These are phyloP conservation scores for Aegilops sharonensis DNA, from an alignment of 176 grass and related monocot genomes.

Conservation along the genomic window DNA sequence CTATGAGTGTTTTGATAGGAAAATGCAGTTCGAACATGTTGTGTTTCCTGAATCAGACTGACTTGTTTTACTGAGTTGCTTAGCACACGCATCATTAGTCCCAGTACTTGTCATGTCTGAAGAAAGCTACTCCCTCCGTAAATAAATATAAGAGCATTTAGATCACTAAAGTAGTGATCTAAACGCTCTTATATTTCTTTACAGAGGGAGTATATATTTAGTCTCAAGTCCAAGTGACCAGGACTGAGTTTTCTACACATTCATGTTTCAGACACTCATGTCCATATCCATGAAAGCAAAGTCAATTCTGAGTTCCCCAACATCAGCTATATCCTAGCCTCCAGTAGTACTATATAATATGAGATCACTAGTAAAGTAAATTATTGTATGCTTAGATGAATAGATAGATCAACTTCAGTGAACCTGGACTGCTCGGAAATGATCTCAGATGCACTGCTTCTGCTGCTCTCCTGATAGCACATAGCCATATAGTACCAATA, in stretches of 20 bases:
- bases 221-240: neutral
- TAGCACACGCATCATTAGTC: neutral
- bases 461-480: neutral
- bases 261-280: conserved; percentile 8
- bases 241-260: neutral
- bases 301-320: no score
- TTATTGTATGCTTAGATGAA: neutral
- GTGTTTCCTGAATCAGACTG: neutral
- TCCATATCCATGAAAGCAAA: no score
- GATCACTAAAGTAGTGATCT: no score
- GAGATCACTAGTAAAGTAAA: neutral
- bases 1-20: conserved; percentile 1
- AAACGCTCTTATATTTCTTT: no score
- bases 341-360: no score
- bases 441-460: conserved; percentile 25
- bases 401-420: conserved; percentile 4
- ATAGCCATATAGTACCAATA: neutral
- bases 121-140: no score
- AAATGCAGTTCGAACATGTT: conserved; percentile 19
- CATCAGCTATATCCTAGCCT: no score
- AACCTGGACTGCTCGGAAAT: conserved; percentile 34
- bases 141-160: no score
- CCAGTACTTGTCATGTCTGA: no score
- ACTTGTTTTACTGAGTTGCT: neutral
- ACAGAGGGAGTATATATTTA: no score